A percentile compares a stretch with the other conserved stretches of the same genome.
phyloP scores from a whole-genome alignment of 2,329 filamentous ascomycete genomes.

The Uncinocarpus reesii region DNA sequence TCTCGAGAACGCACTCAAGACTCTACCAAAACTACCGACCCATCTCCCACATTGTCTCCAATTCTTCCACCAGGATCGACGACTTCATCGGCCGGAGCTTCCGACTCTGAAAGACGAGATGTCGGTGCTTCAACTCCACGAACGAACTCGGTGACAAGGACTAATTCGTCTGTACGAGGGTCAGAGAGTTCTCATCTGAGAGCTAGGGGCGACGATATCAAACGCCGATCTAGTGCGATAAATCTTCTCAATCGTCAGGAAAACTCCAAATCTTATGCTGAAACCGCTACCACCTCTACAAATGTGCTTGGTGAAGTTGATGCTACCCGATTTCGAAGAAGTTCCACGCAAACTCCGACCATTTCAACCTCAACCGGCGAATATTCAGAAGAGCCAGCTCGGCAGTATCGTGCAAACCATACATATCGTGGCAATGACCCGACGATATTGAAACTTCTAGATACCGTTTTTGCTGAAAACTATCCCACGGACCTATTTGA shows the following conservation, averaged over 20 bases:
- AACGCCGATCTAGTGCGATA: slow-evolving; percentile 46
- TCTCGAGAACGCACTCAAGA: slow-evolving; percentile 27
- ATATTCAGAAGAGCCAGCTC: slow-evolving; percentile 23
- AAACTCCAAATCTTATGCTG: slow-evolving; percentile 50
- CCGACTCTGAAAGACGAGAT: slow-evolving; percentile 28
- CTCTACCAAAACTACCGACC: slow-evolving; percentile 13
- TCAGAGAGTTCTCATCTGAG: slow-evolving; percentile 23
- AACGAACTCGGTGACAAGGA: slow-evolving; percentile 24
- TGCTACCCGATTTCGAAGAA: slow-evolving; percentile 38
- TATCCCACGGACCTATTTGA: slow-evolving; percentile 52
- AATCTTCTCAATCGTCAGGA: slow-evolving; percentile 51
- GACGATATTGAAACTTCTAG: slow-evolving; percentile 54
- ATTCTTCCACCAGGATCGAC: slow-evolving; percentile 24
- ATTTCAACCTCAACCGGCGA: slow-evolving; percentile 19
- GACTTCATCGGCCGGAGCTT: slow-evolving; percentile 27
- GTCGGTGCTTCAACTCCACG: slow-evolving; percentile 21
- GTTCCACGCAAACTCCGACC: slow-evolving; percentile 28
- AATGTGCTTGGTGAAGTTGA: slow-evolving; percentile 58
- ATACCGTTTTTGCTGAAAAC: slow-evolving; percentile 67
- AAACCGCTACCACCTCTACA: slow-evolving; percentile 53
- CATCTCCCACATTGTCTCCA: slow-evolving; percentile 33
- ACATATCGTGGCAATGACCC: slow-evolving; percentile 73
- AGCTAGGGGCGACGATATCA: slow-evolving; percentile 21
- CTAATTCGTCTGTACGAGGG: slow-evolving; percentile 18
- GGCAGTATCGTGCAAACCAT: slow-evolving; percentile 56